Evolutionary conservation across 2,329 filamentous ascomycete species (phyloP), one percentile per base, ranked within the genome.

Genomic region (Exophiala viscosa): DNA sequence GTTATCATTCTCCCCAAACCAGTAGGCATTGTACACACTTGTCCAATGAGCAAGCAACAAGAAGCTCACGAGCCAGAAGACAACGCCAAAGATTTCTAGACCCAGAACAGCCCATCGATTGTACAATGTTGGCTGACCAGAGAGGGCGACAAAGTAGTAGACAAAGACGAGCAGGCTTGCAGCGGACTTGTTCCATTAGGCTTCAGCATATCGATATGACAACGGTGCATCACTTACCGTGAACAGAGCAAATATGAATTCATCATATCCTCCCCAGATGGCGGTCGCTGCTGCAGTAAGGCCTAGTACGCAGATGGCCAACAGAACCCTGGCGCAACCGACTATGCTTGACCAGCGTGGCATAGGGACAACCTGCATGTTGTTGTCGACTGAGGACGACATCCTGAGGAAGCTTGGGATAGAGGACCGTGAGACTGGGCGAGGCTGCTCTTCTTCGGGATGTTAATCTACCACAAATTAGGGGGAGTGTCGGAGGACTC

Each of bases 21-120:
- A 58, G 31, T 36, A 50, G 33, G 33, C 17, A 33, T 55, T 52
- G 52, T 55, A 48, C 11, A 46, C 32, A 35, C 39, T 45, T 3
- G 56, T 59, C 53, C 58, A 60, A 3, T 55, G 23, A 13, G 58
- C 49, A 11, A 60, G 41, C 41, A 57, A 38, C 4, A 54, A 28
- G 23, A 60, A 51, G 18, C 48, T 57, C 13, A 54, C 48, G 32
- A 62, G 47, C 60, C 60, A 60, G 42, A 59, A 59, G 39, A 59
- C 28, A 3, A 55, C 57, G 2, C 57, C 53, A 20, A 59, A 50
- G 20, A 50, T 49, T 45, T 62, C 60, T 32, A 62, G 54, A 9
- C 32, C 36, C 9, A 62, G 50, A 11, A 62, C 46, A n/a, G 45
- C 58, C 50, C 56, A 60, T 15, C 53, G 53, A 20, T 57, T 59